Evolutionary conservation across 495 filamentous ascomycete genomes (phyloP).

Genomic region (Amphirosellinia nigrospora): DNA sequence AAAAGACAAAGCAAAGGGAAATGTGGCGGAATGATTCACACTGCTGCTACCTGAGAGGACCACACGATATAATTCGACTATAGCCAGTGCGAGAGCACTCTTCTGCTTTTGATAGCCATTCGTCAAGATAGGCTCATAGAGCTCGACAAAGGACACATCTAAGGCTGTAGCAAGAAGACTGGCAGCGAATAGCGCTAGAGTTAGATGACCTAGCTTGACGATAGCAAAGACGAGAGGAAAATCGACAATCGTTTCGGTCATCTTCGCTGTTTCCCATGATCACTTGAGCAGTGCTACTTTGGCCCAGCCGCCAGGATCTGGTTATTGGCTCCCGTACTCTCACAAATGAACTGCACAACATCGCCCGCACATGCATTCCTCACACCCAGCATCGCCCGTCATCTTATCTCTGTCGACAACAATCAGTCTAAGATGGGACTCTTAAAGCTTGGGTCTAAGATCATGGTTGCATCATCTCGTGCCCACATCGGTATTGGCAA

Average conservation of each 20-base stretch:
- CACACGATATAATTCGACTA: slow-evolving; percentile 43
- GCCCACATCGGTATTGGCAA: slow-evolving; percentile 13
- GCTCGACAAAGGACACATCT: slow-evolving; percentile 39
- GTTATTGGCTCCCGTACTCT: slow-evolving; percentile 31
- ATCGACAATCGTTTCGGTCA: slow-evolving; percentile 43
- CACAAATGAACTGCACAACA: slow-evolving; percentile 30
- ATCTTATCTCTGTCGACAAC: slow-evolving; percentile 20
- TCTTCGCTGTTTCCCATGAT: slow-evolving; percentile 38
- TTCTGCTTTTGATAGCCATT: slow-evolving; percentile 54
- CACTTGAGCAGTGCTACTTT: slow-evolving; percentile 37
- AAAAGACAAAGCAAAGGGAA: slow-evolving; percentile 32
- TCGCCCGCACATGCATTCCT: slow-evolving; percentile 15
- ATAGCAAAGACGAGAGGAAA: slow-evolving; percentile 64
- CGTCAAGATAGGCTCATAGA: slow-evolving; percentile 56
- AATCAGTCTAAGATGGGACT: not conserved
- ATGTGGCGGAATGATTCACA: slow-evolving; percentile 32
- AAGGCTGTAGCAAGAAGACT: slow-evolving; percentile 50
- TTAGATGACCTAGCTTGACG: slow-evolving; percentile 62
- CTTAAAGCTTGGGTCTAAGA: slow-evolving; percentile 26
- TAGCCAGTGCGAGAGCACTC: slow-evolving; percentile 45
- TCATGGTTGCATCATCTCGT: slow-evolving; percentile 26
- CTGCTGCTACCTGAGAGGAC: slow-evolving; percentile 38
- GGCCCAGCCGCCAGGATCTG: slow-evolving; percentile 32
- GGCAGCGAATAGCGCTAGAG: slow-evolving; percentile 58
- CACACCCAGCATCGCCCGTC: slow-evolving; percentile 10